phyloP scores from a whole-genome alignment of 805 yeast genomes.

The Cephaloascus fragrans region DNA sequence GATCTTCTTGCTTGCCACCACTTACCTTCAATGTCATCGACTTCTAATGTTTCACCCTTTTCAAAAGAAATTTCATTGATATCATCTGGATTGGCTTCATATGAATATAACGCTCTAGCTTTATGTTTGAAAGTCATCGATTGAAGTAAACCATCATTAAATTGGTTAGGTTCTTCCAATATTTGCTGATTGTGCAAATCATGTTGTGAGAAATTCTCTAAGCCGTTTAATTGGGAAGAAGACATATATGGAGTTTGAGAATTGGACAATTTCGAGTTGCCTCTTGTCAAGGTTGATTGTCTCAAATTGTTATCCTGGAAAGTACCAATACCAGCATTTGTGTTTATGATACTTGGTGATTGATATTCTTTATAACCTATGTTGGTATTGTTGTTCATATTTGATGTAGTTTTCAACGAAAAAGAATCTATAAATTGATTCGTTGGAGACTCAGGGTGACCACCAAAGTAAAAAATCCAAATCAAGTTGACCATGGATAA shows the following conservation, averaged over 20 bases:
- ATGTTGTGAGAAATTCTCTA: constrained; percentile 40
- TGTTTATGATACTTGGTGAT: background rate
- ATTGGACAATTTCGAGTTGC: constrained; percentile 14
- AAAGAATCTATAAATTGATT: constrained; percentile 81
- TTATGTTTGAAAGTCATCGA: constrained; percentile 53
- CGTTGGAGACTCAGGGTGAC: constrained; percentile 81
- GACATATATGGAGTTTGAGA: constrained; percentile 28
- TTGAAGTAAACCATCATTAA: constrained; percentile 5
- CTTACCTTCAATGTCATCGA: constrained; percentile 87
- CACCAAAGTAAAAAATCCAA: constrained; percentile 87
- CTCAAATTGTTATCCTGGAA: constrained; percentile 24
- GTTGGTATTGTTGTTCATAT: background rate
- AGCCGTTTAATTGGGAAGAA: constrained; percentile 49
- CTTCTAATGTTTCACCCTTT: constrained; percentile 86
- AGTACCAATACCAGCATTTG: constrained; percentile 3
- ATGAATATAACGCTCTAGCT: constrained; percentile 80
- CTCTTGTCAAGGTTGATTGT: constrained; percentile 21
- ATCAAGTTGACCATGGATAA: constrained; percentile 71
- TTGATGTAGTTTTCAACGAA: constrained; percentile 36
- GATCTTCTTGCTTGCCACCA: constrained; percentile 97
- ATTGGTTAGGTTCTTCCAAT: constrained; percentile 1
- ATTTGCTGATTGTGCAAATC: constrained; percentile 14
- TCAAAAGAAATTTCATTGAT: constrained; percentile 85
- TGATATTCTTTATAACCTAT: constrained; percentile 1
- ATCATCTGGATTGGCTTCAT: constrained; percentile 86